Percentiles rank a stretch among this genome's conserved stretches.
These are phyloP conservation scores for Podospora conica DNA, from an alignment of 495 filamentous ascomycete species.

Conservation along the genomic window DNA sequence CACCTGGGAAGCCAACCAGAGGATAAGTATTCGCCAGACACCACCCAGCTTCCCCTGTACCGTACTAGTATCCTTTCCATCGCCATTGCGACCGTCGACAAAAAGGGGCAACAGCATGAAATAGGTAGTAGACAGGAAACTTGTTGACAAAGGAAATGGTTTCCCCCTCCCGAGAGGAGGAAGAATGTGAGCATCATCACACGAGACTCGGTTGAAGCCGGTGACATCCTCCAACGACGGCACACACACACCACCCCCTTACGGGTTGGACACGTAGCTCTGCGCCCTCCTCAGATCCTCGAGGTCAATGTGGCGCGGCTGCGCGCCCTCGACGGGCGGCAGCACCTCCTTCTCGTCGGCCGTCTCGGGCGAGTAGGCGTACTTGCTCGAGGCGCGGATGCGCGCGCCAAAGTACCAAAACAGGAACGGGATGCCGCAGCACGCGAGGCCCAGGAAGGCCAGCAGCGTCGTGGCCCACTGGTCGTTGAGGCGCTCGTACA, in stretches of 20 bases:
- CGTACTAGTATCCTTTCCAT: neutral
- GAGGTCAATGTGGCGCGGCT: constrained; percentile 20
- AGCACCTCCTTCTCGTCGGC: constrained; percentile 24
- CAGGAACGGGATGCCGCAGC: constrained; percentile 68
- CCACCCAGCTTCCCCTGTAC: neutral
- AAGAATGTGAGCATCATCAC: neutral
- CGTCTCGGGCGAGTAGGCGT: constrained; percentile 47
- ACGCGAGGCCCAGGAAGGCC: constrained; percentile 63
- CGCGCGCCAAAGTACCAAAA: constrained; percentile 68
- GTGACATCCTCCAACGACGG: neutral
- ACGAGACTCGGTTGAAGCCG: neutral
- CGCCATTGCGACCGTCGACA: neutral
- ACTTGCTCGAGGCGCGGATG: constrained; percentile 60
- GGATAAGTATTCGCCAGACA: neutral
- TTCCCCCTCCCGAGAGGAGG: neutral
- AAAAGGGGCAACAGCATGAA: too few species aligned
- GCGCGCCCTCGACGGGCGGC: constrained; percentile 20
- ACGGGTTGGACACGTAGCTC: constrained; percentile 42
- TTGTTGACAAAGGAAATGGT: neutral
- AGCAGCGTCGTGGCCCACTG: constrained; percentile 70
- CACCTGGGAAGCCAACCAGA: neutral
- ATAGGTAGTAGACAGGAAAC: too few species aligned
- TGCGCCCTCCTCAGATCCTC: constrained; percentile 35
- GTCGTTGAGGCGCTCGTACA: constrained; percentile 66
- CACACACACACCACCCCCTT: constrained; percentile 6